Evolutionary conservation across 495 filamentous ascomycete genomes (phyloP), one percentile per base, ranked within the genome.

Genomic region (Clohesyomyces aquaticus): DNA sequence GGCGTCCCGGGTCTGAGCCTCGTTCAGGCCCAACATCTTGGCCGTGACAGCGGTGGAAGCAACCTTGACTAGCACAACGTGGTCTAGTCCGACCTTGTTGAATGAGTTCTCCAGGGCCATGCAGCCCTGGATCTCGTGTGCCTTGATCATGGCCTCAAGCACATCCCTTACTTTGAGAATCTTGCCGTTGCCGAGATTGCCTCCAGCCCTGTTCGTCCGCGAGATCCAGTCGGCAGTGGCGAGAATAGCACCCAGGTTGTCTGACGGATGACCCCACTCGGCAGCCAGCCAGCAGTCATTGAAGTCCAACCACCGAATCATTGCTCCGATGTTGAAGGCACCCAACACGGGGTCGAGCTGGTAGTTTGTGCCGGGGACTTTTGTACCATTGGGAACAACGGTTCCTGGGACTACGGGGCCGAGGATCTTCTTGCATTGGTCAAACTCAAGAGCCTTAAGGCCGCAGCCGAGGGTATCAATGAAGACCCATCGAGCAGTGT

Each of bases 231-330:
- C 94, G 26, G 94, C 92, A 41, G 96, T 92, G 38, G 94, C 91
- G 32, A 98, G 82, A 70, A 98, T 98, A 74, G 91, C 93, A 56
- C 93, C 93, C 57, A 98, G 78, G 81, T 98, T 98, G 80, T 98
- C 93, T 1, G 91, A 96, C 47, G 93, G 94, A 73, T 98, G 94
- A 47, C 94, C 94, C 94, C 94, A 98, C 80, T 98, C 94, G 57
- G 94, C 94, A 16, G 94, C 94, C 59, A 98, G 81, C 95, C 94
- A 98, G 84, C 94, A 98, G 83, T 98, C 94, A 75, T 98, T 98
- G 85, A 97, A 98, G 77, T 98, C 94, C 56, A 98, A 85, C 94
- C 94, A 98, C 68, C 94, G 84, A 78, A 98, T 96, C 87, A 94
- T 95, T 65, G 95, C 87, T 61, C 94, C 94, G 61, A 98, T 98